These are phyloP conservation scores for Astrothelium macrocarpum DNA, from an alignment of 495 filamentous ascomycete species.

Conservation along the genomic window DNA sequence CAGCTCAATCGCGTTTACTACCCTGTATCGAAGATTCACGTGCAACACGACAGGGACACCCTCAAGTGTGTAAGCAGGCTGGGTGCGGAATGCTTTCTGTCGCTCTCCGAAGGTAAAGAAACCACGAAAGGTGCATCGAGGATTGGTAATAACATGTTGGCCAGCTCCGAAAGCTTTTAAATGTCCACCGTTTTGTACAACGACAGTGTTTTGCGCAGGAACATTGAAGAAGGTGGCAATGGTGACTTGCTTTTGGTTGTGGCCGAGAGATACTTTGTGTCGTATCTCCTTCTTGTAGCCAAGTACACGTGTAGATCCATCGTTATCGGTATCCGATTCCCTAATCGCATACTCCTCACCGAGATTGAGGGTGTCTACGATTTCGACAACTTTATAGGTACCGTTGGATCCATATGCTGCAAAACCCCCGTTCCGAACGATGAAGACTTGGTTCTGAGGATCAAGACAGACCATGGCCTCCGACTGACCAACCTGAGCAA, in stretches of 20 bases:
- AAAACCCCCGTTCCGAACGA: neutral
- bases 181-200: neutral
- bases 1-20: neutral
- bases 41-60: neutral
- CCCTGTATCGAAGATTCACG: neutral
- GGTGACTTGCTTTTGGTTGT: neutral
- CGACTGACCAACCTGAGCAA: constrained; percentile 1
- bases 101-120: constrained; percentile 3
- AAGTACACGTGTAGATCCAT: neutral
- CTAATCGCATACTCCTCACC: neutral
- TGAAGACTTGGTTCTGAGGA: constrained; percentile 6
- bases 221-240: constrained; percentile 4
- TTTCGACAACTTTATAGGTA: constrained; percentile 2
- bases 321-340: constrained; percentile 1
- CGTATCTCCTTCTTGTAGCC: constrained; percentile 3
- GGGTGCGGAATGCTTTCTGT: constrained; percentile 1
- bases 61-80: constrained; percentile 2
- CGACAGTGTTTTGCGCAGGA: neutral
- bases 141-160: constrained; percentile 1
- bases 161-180: neutral
- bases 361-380: constrained; percentile 1
- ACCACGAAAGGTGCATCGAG: neutral
- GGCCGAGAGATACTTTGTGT: neutral
- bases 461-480: constrained; percentile 3
- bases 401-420: constrained; percentile 2